Evolutionary conservation across 2,329 filamentous ascomycete genomes (phyloP), one percentile per base, ranked within the genome.

Genomic region (Ascochyta lentis): DNA sequence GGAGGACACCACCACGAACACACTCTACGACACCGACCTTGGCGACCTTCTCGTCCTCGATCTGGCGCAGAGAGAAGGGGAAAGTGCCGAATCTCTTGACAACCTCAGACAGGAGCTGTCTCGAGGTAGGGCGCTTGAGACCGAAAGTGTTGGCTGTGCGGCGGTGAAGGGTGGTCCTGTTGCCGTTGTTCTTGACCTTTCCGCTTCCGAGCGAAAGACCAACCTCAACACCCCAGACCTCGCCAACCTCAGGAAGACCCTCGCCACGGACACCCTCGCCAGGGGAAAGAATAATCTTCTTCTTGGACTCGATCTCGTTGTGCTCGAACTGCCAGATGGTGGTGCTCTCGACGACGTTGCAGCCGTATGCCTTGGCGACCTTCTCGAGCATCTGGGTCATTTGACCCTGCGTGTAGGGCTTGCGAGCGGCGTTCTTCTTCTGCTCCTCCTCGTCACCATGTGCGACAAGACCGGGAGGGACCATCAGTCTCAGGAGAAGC

Each of bases 201-300:
- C 95, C 95, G 60, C 87, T 88, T 63, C 93, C 93, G 69, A 95
- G 81, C 78, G 90, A 95, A 74, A 99, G 86, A 67, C 94, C 94
- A 75, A 97, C 87, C 84, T 99, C 95, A 51, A 99, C 91, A 78
- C 95, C 95, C 95, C 95, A 99, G 59, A 96, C 93, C 76, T 99
- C 95, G 65, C 91, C 89, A 54, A 96, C 81, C 72, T 96, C 94
- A 54, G 95, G 90, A 54, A 87, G 78, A 72, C 95, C 95, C 59
- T 99, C 95, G 54, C 94, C 94, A 82, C 92, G 96, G 74, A 90
- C 87, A 64, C 91, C 91, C 71, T 97, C 92, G 47, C 88, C 86
- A 31, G 92, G 90, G 23, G 92, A 85, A 54, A 99, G 83, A 65
- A 99, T 95, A 73, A 99, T 96, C 87, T 97, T 98, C 88, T 97